Base-by-base conservation (phyloP, 768 basidiomycete species). In the Artomyces pyxidatus region DNA sequence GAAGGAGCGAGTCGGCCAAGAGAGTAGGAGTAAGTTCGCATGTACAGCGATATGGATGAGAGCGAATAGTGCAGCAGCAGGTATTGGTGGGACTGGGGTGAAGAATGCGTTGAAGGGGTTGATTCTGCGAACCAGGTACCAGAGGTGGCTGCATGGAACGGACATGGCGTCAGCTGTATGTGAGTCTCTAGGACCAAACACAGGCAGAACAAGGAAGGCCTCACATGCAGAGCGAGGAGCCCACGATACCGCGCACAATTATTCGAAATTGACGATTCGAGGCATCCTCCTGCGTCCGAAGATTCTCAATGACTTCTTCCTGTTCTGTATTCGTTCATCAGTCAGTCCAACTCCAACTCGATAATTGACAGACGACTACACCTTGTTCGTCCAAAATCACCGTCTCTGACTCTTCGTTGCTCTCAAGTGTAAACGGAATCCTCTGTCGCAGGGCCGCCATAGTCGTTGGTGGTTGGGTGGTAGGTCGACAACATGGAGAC, bases 51-150 rank as follows among this genome's bases (percentile, higher is more conserved):
- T 14, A 54, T 47, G 29, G 47, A 47, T 22, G 63, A 58, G 7
- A 73, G 44, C 48, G 25, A 51, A 50, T 27, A 35, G 48, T 14
- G 41, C 30, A 14, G 53, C 49, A n/a, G 46, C 42, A 25, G 49
- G 50, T 35, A 54, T 45, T 17, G 48, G 52, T 4, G 44, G 49
- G 7, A 37, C 40, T 37, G 49, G 42, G 21, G 46, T 74, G 54
- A 75, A 70, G 23, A 80, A 57, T 11, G 59, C 59, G 46, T 74
- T 61, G 17, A 82, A 59, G 11, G 80, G 81, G 49, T 72, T 83
- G 21, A 53, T 58, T 30, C 63, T 68, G 26, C 63, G 70, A 56
- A 72, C 59, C 25, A 76, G 59, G 55, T 73, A 78, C 3, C 74
- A 56, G 32, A 79, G n/a, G 47, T 79, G 75, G 27, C 80, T 81